phyloP scores from a whole-genome alignment of 176 grass and related monocot species.

The Alloteropsis semialata region DNA sequence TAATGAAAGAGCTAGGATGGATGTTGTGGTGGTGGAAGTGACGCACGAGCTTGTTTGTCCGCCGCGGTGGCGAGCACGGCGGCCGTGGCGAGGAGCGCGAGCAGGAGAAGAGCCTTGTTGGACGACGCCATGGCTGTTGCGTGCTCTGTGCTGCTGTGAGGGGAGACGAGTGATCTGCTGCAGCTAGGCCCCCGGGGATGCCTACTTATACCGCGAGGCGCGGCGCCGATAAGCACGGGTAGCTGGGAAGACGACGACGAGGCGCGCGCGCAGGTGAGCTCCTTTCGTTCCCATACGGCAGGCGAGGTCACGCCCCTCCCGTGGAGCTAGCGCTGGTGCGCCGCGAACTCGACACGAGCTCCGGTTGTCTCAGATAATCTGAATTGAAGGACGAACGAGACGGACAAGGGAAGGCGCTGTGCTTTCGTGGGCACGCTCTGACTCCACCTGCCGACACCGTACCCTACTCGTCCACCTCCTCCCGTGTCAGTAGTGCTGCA shows the following conservation, averaged over 20 bases:
- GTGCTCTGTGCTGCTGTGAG: too few species aligned
- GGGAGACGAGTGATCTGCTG: too few species aligned
- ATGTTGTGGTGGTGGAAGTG: too few species aligned
- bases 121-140: background rate
- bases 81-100: conserved; percentile 29
- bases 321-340: background rate
- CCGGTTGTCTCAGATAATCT: too few species aligned
- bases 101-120: conserved; percentile 24
- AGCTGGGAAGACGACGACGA: background rate
- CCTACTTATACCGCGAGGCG: too few species aligned
- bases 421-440: background rate
- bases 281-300: background rate
- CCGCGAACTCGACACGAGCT: background rate
- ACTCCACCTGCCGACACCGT: background rate
- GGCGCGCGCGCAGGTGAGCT: background rate
- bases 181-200: too few species aligned
- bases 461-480: too few species aligned
- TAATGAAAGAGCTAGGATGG: too few species aligned
- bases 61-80: conserved; percentile 20
- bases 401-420: too few species aligned
- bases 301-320: background rate
- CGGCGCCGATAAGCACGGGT: background rate
- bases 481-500: too few species aligned
- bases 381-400: too few species aligned
- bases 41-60: conserved; percentile 26